Evolutionary conservation across 169 alveolate genomes (phyloP), one percentile per base, ranked within the genome.

Genomic region (Prorocentrum cordatum): DNA sequence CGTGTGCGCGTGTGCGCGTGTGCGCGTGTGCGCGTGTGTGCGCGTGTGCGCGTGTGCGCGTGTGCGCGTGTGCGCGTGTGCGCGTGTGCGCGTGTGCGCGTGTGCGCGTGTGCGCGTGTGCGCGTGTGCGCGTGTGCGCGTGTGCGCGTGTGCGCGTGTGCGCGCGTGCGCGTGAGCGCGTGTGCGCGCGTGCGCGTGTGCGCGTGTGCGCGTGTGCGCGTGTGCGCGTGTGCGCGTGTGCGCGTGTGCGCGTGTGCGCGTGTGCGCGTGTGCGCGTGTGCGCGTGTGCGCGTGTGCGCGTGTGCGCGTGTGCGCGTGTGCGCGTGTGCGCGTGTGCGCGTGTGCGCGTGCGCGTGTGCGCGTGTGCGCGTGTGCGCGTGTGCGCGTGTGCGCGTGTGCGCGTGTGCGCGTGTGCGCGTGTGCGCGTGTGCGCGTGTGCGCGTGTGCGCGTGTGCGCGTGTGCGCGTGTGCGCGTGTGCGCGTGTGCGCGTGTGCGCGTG

Each of bases 391-490:
- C 64, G 64, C 18, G 64, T 50, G 64, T 24, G 64, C 18, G 64
- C 18, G 64, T 24, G 64, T 50, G 64, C 18, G 64, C 64, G 64
- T 50, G 64, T n/a, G 64, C 64, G 64, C 18, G 64, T n/a, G 64
- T 24, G 64, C 18, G 64, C n/a, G 64, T 24, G 64, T 50, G 64
- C n/a, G 64, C 64, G 64, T 50, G 64, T n/a, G 64, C 64, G 64
- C 18, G 64, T n/a, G 64, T 24, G 64, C 18, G 64, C n/a, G 64
- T 24, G 64, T 50, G 64, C n/a, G 64, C 64, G 64, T 50, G 64
- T n/a, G 64, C 64, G 64, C 18, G 64, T 24, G 64, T n/a, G 64
- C 18, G 64, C 64, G 64, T n/a, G 64, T 50, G 64, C 64, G 64
- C n/a, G 64, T 50, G 64, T 24, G 64, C n/a, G 64, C 18, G 64